These are phyloP conservation scores for Nothophytophthora sp. DNA, from an alignment of 352 stramenopile genomes.

Conservation along the genomic window DNA sequence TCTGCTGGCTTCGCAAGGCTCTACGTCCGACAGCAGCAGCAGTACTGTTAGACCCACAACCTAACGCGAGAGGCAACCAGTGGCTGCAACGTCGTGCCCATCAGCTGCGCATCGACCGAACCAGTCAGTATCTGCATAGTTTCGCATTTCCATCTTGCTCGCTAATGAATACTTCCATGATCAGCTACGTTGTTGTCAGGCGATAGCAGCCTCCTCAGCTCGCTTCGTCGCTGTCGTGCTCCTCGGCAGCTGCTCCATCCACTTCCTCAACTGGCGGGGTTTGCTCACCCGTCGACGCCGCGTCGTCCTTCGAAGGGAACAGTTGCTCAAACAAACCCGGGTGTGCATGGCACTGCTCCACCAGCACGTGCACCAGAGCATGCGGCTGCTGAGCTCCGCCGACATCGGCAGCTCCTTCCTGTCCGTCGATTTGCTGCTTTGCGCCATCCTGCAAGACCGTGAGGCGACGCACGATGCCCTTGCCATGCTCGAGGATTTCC, in stretches of 20 bases:
- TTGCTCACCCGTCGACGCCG: constrained; percentile 20
- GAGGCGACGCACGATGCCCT: constrained; percentile 60
- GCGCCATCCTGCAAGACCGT: constrained; percentile 33
- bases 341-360: constrained; percentile 55
- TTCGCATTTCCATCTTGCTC: too few relatives aligned
- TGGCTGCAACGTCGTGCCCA: too few relatives aligned
- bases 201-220: too few relatives aligned
- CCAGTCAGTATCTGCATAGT: constrained; percentile 5
- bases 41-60: constrained; percentile 16
- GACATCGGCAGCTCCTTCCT: neutral
- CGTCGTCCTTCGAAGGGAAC: constrained; percentile 54
- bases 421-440: constrained; percentile 11
- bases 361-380: constrained; percentile 52
- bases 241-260: constrained; percentile 13
- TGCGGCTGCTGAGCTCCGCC: constrained; percentile 8
- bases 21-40: constrained; percentile 25
- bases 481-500: constrained; percentile 73
- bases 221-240: constrained; percentile 25
- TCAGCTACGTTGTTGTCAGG: too few relatives aligned
- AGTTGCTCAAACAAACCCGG: constrained; percentile 49
- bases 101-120: too few relatives aligned
- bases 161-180: too few relatives aligned
- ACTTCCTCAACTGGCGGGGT: constrained; percentile 23
- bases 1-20: constrained; percentile 31
- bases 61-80: constrained; percentile 11